phyloP scores from a whole-genome alignment of 352 stramenopile species.

The Pythium volutum region DNA sequence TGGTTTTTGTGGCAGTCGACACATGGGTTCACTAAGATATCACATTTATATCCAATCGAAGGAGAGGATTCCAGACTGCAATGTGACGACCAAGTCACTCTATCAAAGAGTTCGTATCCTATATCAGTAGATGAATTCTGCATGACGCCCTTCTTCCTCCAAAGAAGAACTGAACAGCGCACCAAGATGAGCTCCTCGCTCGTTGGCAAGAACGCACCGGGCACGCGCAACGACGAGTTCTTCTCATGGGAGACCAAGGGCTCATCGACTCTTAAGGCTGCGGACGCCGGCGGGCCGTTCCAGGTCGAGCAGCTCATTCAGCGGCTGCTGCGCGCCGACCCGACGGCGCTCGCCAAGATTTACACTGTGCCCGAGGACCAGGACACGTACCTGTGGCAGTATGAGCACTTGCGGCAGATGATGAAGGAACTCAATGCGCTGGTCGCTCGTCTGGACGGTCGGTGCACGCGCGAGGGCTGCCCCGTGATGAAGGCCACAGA shows the following conservation, averaged over 20 bases:
- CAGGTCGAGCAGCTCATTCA: conserved; percentile 81
- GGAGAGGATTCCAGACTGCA: background rate
- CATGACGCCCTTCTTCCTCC: background rate
- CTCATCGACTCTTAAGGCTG: conserved; percentile 5
- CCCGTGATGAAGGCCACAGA: conserved; percentile 83
- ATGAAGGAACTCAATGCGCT: conserved; percentile 85
- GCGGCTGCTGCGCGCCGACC: conserved; percentile 56
- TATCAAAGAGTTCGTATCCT: background rate
- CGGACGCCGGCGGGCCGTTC: conserved; percentile 51
- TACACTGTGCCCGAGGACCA: conserved; percentile 76
- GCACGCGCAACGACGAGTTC: conserved; percentile 77
- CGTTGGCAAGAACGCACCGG: conserved; percentile 70
- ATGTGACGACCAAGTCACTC: conserved; percentile 10
- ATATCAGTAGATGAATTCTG: conserved; percentile 4
- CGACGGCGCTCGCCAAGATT: conserved; percentile 53
- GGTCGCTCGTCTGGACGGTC: conserved; percentile 57
- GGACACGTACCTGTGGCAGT: conserved; percentile 85
- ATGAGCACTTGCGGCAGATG: conserved; percentile 79
- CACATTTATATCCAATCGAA: background rate
- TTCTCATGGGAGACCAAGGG: conserved; percentile 58
- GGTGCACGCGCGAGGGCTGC: conserved; percentile 68
- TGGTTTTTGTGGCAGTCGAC: background rate
- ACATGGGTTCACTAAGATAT: background rate
- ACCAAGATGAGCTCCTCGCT: conserved; percentile 16
- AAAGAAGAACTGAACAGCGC: background rate